Conservation (phyloP, 306 rosid species). For the Cucumis melo region DNA sequence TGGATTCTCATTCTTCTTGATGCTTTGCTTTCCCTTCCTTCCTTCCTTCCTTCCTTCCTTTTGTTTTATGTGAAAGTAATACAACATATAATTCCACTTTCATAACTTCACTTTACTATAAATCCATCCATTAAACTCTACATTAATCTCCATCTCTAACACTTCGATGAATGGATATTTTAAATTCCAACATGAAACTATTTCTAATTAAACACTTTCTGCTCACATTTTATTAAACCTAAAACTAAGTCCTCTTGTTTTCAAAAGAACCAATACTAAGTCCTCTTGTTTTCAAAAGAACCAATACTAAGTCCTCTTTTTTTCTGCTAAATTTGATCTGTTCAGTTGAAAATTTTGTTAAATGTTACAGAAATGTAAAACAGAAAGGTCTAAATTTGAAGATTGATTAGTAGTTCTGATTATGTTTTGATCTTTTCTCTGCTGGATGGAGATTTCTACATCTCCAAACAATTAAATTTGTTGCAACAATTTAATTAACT, state of each 20-base stretch:
- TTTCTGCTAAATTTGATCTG: no score
- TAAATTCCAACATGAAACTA: no score
- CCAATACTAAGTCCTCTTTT: no score
- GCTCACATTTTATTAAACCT: no score
- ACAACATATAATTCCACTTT: neutral
- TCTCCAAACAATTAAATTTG: no score
- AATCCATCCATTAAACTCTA: neutral
- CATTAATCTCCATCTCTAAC: no score
- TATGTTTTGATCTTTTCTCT: neutral
- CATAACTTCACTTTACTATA: neutral
- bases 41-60: neutral
- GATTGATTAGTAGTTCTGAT: neutral
- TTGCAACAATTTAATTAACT: neutral
- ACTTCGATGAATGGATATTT: no score
- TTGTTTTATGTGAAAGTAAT: neutral
- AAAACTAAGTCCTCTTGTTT: no score
- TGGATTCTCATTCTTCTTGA: neutral
- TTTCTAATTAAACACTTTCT: no score
- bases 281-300: no score
- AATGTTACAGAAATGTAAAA: no score
- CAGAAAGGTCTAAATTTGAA: neutral
- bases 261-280: no score
- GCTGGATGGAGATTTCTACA: neutral
- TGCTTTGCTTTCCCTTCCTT: neutral
- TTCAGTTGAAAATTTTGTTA: neutral